Evolutionary conservation across 805 yeast genomes (phyloP).

Genomic region (Candida manassasensis): DNA sequence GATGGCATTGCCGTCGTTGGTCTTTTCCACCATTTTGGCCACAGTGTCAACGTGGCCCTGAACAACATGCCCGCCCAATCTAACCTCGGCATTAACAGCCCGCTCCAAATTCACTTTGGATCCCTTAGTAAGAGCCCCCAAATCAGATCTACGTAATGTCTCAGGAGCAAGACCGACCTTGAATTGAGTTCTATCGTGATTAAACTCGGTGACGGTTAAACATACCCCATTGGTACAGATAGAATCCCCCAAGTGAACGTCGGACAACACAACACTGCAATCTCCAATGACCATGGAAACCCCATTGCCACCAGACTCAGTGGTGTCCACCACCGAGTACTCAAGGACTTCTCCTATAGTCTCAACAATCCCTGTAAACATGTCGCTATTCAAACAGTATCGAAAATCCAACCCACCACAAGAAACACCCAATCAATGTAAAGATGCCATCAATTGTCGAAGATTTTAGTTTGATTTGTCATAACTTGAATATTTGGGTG

Average conservation of each 20-base stretch:
- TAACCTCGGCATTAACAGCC: constrained; percentile 77
- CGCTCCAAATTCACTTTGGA: constrained; percentile 81
- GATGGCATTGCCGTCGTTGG: constrained; percentile 70
- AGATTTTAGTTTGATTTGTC: too few relatives aligned
- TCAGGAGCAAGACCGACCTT: constrained; percentile 94
- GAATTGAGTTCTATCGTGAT: constrained; percentile 45
- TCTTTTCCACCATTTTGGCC: constrained; percentile 54
- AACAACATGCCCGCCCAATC: constrained; percentile 96
- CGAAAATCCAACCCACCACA: too few relatives aligned
- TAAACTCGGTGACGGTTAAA: constrained; percentile 84
- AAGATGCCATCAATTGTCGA: too few relatives aligned
- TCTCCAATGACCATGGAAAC: constrained; percentile 63
- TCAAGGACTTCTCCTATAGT: constrained; percentile 63
- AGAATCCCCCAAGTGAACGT: constrained; percentile 91
- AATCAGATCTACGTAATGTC: constrained; percentile 74
- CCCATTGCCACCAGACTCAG: constrained; percentile 66
- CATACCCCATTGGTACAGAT: constrained; percentile 89
- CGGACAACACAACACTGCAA: constrained; percentile 59
- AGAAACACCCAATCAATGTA: too few relatives aligned
- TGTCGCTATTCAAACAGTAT: too few relatives aligned
- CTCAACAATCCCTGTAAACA: constrained; percentile 96
- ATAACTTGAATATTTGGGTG: too few relatives aligned
- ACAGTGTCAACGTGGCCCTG: constrained; percentile 96
- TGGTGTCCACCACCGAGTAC: constrained; percentile 41
- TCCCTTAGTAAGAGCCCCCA: constrained; percentile 57